Percentiles rank a stretch among this genome's conserved stretches.
Evolutionary conservation across 2,329 filamentous ascomycete genomes (phyloP).

Genomic region (Nemania sp.): DNA sequence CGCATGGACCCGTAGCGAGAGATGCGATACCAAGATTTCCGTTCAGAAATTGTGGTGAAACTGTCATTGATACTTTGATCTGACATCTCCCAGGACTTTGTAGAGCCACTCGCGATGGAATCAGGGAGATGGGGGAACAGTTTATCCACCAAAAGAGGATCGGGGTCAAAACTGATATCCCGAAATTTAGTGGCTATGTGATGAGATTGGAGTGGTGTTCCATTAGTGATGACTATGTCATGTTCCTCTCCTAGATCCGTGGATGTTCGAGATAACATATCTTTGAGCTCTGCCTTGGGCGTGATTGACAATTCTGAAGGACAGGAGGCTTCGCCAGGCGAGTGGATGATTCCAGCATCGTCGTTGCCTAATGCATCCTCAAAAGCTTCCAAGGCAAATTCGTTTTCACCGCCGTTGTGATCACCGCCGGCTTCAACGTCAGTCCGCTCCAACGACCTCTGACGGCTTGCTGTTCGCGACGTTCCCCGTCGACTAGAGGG

Average conservation of each 20-base stretch:
- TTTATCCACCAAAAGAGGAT: conserved; percentile 34
- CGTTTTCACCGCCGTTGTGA: neutral
- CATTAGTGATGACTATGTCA: neutral
- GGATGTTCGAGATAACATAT: neutral
- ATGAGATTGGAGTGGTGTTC: conserved; percentile 21
- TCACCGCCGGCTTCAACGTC: neutral
- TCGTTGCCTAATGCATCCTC: conserved; percentile 34
- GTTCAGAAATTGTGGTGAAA: conserved; percentile 59
- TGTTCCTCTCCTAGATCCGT: neutral
- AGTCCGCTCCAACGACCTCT: conserved; percentile 16
- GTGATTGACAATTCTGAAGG: conserved; percentile 28
- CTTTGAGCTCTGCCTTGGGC: conserved; percentile 25
- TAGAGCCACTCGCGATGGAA: conserved; percentile 3
- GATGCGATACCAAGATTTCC: conserved; percentile 68
- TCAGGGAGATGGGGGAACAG: conserved; percentile 41
- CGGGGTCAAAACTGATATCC: conserved; percentile 32
- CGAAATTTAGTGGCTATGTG: conserved; percentile 40
- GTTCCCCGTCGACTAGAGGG: conserved; percentile 18
- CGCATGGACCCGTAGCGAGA: conserved; percentile 64
- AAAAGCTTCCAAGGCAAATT: conserved; percentile 37
- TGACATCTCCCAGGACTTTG: conserved; percentile 43
- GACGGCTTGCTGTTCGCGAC: conserved; percentile 9
- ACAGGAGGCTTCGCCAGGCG: conserved; percentile 3
- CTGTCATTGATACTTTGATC: conserved; percentile 56
- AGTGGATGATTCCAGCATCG: neutral